Conservation (phyloP, 2,329 filamentous ascomycete genomes). For the Aspergillus cejpii region DNA sequence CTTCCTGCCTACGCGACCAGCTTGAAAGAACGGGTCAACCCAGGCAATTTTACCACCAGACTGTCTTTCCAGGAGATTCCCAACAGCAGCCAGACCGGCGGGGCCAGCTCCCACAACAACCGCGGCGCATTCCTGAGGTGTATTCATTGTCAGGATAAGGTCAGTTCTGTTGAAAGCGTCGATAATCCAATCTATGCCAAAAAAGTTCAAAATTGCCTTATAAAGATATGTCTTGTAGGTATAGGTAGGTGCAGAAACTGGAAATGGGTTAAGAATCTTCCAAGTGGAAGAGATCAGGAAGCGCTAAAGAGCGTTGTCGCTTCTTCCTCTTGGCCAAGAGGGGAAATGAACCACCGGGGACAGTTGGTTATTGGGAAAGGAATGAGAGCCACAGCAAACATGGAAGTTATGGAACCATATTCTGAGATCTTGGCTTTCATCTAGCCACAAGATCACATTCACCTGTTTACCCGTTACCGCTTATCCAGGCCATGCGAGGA, state of each 20-base stretch:
- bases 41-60: constrained; percentile 49
- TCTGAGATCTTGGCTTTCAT: not conserved
- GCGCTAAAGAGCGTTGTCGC: constrained; percentile 6
- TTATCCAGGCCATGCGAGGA: not conserved
- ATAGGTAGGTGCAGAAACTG: too few species aligned
- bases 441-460: not conserved
- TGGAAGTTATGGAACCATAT: not conserved
- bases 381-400: too few species aligned
- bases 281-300: constrained; percentile 7
- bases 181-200: not conserved
- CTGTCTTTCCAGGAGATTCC: constrained; percentile 54
- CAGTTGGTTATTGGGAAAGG: too few species aligned
- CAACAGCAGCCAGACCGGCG: constrained; percentile 54
- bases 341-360: not conserved
- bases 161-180: not conserved
- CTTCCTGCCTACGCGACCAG: constrained; percentile 46
- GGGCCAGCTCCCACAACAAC: constrained; percentile 56
- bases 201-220: not conserved
- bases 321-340: constrained; percentile 1
- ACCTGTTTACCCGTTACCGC: too few species aligned
- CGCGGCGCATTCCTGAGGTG: constrained; percentile 42
- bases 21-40: constrained; percentile 54
- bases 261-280: constrained; percentile 10
- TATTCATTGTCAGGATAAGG: constrained; percentile 19
- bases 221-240: not conserved